Evolutionary conservation across 2,329 filamentous ascomycete species (phyloP).

Genomic region (Aquanectria penicillioides): DNA sequence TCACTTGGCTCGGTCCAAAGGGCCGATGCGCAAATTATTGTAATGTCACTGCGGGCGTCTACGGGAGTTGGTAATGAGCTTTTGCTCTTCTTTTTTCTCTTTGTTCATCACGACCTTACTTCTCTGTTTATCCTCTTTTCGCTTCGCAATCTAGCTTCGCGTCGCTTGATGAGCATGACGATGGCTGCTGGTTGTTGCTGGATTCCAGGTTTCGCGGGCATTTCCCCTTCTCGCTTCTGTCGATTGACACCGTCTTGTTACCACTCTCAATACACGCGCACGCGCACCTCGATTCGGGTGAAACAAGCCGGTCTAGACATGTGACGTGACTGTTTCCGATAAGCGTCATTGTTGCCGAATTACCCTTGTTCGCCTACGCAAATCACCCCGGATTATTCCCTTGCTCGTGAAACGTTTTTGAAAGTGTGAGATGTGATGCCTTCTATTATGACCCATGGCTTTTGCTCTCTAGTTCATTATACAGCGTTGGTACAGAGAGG

Average conservation of each 20-base stretch:
- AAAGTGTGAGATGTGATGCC: slow-evolving; percentile 38
- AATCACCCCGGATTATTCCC: background rate
- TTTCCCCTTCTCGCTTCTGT: slow-evolving; percentile 22
- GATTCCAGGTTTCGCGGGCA: slow-evolving; percentile 22
- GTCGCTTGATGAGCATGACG: slow-evolving; percentile 27
- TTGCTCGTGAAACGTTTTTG: no score
- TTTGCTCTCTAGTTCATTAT: slow-evolving; percentile 35
- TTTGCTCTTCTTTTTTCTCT: background rate
- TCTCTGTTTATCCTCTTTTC: no score
- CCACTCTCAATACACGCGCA: slow-evolving; percentile 32
- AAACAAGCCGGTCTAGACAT: background rate
- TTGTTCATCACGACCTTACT: background rate
- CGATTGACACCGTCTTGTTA: slow-evolving; percentile 35
- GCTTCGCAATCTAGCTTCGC: no score
- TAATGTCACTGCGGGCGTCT: slow-evolving; percentile 13
- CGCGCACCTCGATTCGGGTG: background rate
- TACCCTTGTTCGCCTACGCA: background rate
- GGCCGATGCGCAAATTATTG: background rate
- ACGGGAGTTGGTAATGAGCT: slow-evolving; percentile 12
- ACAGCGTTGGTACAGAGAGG: slow-evolving; percentile 41
- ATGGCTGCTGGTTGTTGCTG: slow-evolving; percentile 1
- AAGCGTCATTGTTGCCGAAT: background rate
- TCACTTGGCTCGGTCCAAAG: background rate
- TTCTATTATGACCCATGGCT: slow-evolving; percentile 37
- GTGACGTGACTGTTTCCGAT: background rate